These are phyloP conservation scores for Eragrostis nindensis DNA, from an alignment of 176 grass and related monocot species.

Conservation along the genomic window DNA sequence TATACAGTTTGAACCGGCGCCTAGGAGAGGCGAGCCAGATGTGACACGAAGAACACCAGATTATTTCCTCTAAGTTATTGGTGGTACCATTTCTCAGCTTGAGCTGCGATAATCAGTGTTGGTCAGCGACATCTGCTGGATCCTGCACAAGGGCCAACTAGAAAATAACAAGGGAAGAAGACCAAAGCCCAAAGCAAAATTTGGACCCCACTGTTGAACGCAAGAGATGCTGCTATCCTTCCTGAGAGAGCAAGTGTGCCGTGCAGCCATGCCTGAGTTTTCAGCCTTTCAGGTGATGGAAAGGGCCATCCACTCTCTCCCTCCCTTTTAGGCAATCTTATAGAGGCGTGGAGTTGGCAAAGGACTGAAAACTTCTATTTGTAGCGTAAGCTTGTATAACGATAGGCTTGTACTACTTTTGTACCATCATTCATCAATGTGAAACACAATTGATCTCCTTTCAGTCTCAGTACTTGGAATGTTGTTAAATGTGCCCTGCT, in stretches of 20 bases:
- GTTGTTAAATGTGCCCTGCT: not conserved
- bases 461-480: not conserved
- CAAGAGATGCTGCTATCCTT: constrained; percentile 37
- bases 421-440: constrained; percentile 42
- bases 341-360: constrained; percentile 37
- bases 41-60: constrained; percentile 85
- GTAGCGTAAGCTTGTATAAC: constrained; percentile 48
- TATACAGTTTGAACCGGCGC: constrained; percentile 70
- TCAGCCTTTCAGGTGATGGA: constrained; percentile 35
- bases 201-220: constrained; percentile 33
- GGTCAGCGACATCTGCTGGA: constrained; percentile 38
- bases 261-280: constrained; percentile 26
- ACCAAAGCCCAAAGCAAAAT: constrained; percentile 15
- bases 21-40: constrained; percentile 85
- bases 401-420: constrained; percentile 45
- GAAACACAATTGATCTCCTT: constrained; percentile 19
- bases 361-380: constrained; percentile 44
- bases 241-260: constrained; percentile 14
- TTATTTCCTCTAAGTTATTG: constrained; percentile 72
- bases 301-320: constrained; percentile 23
- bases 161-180: constrained; percentile 49
- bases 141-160: constrained; percentile 35
- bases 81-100: constrained; percentile 15
- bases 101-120: constrained; percentile 16
- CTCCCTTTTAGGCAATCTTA: constrained; percentile 28